Percentiles rank a stretch among this genome's conserved stretches.
Evolutionary conservation across 1,139 yeast species (phyloP).

Genomic region (Sugiyamaella sp.): DNA sequence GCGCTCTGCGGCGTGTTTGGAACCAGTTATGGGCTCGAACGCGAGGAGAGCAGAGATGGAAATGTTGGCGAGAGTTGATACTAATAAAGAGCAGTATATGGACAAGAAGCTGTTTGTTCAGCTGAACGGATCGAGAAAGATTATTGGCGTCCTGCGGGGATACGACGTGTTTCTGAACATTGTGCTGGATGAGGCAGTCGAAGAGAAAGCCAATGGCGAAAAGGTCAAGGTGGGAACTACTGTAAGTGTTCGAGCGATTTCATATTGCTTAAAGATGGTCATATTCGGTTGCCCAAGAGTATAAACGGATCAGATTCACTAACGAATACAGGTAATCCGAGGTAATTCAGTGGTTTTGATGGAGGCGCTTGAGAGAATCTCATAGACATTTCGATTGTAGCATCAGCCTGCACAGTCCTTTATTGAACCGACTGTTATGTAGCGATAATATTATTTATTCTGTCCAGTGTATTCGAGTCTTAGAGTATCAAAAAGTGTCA

Average conservation of each 20-base stretch:
- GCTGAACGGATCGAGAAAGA: constrained; percentile 72
- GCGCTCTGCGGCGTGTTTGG: too few relatives aligned
- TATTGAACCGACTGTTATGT: background rate
- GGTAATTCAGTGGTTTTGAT: constrained; percentile 50
- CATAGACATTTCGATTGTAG: constrained; percentile 10
- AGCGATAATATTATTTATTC: constrained; percentile 2
- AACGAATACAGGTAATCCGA: constrained; percentile 40
- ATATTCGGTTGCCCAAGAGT: background rate
- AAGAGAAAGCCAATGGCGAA: constrained; percentile 56
- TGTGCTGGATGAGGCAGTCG: constrained; percentile 74
- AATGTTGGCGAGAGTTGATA: too few relatives aligned
- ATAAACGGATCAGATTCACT: too few relatives aligned
- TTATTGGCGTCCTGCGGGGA: constrained; percentile 74
- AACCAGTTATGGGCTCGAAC: too few relatives aligned
- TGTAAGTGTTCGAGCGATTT: constrained; percentile 42
- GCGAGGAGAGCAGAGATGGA: too few relatives aligned
- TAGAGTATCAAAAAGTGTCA: too few relatives aligned
- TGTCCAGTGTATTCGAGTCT: background rate
- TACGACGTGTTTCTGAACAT: constrained; percentile 78
- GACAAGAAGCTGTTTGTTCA: constrained; percentile 72
- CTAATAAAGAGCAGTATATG: constrained; percentile 53
- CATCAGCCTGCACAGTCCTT: background rate
- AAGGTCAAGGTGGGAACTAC: constrained; percentile 58
- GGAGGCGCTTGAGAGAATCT: constrained; percentile 42
- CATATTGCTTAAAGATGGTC: too few relatives aligned